Base-by-base conservation (phyloP, 495 filamentous ascomycete species). In the Penicillium ucsense region DNA sequence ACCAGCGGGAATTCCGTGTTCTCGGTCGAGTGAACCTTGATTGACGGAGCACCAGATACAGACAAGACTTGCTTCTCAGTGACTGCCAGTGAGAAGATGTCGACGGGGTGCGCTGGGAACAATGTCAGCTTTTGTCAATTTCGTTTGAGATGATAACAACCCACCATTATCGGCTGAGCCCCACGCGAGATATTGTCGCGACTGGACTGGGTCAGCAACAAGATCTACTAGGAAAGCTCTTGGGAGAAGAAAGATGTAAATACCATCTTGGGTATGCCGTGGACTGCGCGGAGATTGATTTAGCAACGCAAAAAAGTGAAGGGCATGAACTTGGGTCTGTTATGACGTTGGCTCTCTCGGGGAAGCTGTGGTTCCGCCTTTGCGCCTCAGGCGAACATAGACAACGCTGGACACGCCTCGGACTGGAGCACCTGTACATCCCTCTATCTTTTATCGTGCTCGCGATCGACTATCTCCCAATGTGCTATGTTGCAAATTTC, bases 101-200 rank as follows among this genome's bases (percentile, higher is more conserved):
- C 90, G 44, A 83, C 83, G 35, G 82, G 72, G 66, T 96, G 92
- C 49, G 88, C 89, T 89, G 46, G 37, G 8, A 11, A 20, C 45
- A 45, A 30, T n/a, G 32, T 67, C 55, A 67, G 58, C 42, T 47
- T 28, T 30, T 29, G 37, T 45, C 30, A 52, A 32, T 42, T 35
- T 38, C 27, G 39, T 29, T 38, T 46, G 36, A 49, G 35, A 35
- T 31, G 31, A 46, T 8, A 42, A 35, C 49, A 60, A 48, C 73
- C 55, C 61, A 88, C 89, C 88, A 75, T 89, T 77, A 62, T 94
- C 87, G 61, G 92, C 77, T 8, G 89, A 89, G 69, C 94, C 88
- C 48, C 82, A 83, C 47, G 89, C 89, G 34, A 98, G 80, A 63
- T 95, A 97, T 85, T 96, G 94, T 71, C 95, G 95, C 46, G 92